These are phyloP conservation scores for Suillus fuscotomentosus DNA, from an alignment of 768 basidiomycete genomes.

Conservation along the genomic window DNA sequence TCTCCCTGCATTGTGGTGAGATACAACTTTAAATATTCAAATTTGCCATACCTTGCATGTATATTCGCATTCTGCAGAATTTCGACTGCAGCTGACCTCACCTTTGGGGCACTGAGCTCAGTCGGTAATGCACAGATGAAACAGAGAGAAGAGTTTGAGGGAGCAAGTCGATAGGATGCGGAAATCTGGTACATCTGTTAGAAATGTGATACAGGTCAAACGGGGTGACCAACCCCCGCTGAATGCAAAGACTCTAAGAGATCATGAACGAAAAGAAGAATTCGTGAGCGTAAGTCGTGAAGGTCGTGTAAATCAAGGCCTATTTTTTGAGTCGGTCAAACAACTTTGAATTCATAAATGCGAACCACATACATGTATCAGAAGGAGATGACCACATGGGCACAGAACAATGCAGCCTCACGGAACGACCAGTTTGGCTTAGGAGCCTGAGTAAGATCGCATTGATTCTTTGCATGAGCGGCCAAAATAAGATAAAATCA, in stretches of 20 bases:
- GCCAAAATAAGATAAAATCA: neutral
- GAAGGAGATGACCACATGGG: constrained; percentile 64
- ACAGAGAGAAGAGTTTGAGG: constrained; percentile 58
- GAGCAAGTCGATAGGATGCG: constrained; percentile 62
- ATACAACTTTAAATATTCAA: constrained; percentile 4
- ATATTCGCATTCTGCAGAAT: constrained; percentile 45
- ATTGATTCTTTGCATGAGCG: constrained; percentile 1
- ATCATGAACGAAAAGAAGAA: constrained; percentile 63
- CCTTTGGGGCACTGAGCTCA: constrained; percentile 38
- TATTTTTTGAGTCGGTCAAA: constrained; percentile 21
- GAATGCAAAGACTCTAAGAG: constrained; percentile 57
- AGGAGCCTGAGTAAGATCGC: constrained; percentile 39
- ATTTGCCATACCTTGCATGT: constrained; percentile 36
- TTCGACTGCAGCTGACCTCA: constrained; percentile 42
- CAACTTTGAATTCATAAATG: neutral
- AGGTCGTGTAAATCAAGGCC: constrained; percentile 70
- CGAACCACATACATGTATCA: constrained; percentile 50
- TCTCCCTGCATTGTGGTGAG: constrained; percentile 35
- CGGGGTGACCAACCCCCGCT: constrained; percentile 49
- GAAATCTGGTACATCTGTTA: constrained; percentile 42
- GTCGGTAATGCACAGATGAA: constrained; percentile 54
- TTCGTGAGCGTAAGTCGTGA: constrained; percentile 59
- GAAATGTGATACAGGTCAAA: constrained; percentile 6
- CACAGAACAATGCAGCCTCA: constrained; percentile 63
- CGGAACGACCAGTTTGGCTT: constrained; percentile 43